Evolutionary conservation across 2,329 filamentous ascomycete genomes (phyloP), one percentile per base, ranked within the genome.

Genomic region (Aspergillus sergii): DNA sequence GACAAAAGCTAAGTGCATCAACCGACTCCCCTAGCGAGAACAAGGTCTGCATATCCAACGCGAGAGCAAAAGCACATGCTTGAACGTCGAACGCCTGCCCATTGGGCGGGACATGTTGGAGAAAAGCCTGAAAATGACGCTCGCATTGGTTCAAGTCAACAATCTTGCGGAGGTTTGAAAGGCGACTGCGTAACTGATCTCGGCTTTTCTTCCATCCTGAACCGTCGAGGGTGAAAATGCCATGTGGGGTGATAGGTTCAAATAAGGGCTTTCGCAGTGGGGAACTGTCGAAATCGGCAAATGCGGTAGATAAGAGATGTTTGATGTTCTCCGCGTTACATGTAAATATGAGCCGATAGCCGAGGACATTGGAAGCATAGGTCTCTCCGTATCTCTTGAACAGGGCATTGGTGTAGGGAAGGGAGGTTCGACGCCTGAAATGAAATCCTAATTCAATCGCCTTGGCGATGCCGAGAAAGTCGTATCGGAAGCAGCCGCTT

Each of bases 151-250:
- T 19, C 11, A 64, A 30, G 12, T 64, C 62, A 30, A 61, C 36
- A 23, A 58, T 58, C 30, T 30, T 55, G 21, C 59, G 59, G 19
- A 55, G 54, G 39, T 58, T 51, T 5, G 59, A 61, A 26, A 64
- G 41, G 4, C 30, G 59, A 26, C 11, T 43, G 1, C 48, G 39
- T 30, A 61, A 36, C 48, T 61, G 46, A 16, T 59, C 59, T 32
- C 62, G 54, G 19, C 34, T 54, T 43, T n/a, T 51, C 36, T 60
- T 62, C 64, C 64, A 65, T 28, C 45, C 59, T 21, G 59, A 16
- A 9, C 62, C 62, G 19, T 66, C 64, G 4, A 63, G 53, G 16
- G 63, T 62, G n/a, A 65, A 65, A 30, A 66, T 66, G 0, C 64
- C 64, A 58, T 65, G 57, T 21, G 64, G 64, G 5, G 64, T 66